Base-by-base conservation (phyloP, 192 early-diverging fungal species). In the Podila verticillata region DNA sequence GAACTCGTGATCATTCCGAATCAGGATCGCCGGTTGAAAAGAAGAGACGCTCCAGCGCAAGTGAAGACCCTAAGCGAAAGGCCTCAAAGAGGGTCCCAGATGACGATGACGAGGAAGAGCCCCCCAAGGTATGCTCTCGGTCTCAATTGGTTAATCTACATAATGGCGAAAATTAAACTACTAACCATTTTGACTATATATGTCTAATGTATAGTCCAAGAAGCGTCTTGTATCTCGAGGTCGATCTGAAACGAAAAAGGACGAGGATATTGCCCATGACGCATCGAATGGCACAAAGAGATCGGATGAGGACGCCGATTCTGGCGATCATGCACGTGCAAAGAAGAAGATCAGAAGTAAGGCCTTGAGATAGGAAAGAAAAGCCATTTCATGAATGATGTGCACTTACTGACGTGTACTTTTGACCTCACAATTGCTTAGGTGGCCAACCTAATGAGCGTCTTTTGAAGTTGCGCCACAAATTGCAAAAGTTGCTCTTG, bases 401-500 rank as follows among this genome's bases (percentile, higher is more conserved):
- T 20, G 13, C n/a, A 7, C 0, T 2, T 22, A 56, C 7, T 26
- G 19, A 61, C 7, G 32, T 36, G 7, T 12, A 35, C 7, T 57
- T 10, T 57, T 12, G 51, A 19, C 26, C 22, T 28, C 63, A 22
- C 5, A 19, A 13, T 47, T 47, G 7, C 30, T 29, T 63, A 75
- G 74, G 66, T 62, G 74, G 74, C 12, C 66, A 68, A 34, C 83
- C 83, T 1, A 66, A 51, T 32, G 83, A 79, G 4, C 69, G 66
- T 28, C 68, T 84, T 8, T 39, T 80, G 24, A 73, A 84, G 28
- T 28, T 84, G 34, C 65, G 83, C 57, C 83, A 84, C 47, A 84
- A 74, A n/a, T 72, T 84, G 34, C 83, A 84, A 57, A 79, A 78
- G 57, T 30, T 84, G 17, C 75, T 74, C 59, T 36, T 84, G 44